A percentile compares a stretch with the other conserved stretches of the same genome.
phyloP scores from a whole-genome alignment of 1,139 yeast species.

The Cylindricascospora bacillispora region DNA sequence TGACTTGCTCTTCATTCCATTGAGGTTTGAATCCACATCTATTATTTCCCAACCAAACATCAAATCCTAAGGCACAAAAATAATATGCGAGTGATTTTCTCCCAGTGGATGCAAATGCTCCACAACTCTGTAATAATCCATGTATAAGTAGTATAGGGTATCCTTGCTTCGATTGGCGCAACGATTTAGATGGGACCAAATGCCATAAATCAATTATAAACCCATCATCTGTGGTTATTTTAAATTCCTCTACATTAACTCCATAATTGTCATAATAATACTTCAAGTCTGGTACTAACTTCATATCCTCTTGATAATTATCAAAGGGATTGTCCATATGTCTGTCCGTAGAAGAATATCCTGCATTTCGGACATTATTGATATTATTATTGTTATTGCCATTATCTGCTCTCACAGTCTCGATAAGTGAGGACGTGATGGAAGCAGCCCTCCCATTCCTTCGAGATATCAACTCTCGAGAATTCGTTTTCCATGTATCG shows the following conservation, averaged over 20 bases:
- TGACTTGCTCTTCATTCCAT: constrained; percentile 33
- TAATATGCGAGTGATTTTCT: constrained; percentile 59
- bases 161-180: constrained; percentile 31
- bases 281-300: constrained; percentile 37
- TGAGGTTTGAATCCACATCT: constrained; percentile 71
- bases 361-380: constrained; percentile 3
- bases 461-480: constrained; percentile 1
- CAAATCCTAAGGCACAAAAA: constrained; percentile 52
- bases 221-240: constrained; percentile 67
- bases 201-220: constrained; percentile 54
- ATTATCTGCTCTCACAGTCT: constrained; percentile 15
- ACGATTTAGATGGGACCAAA: constrained; percentile 26
- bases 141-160: constrained; percentile 68
- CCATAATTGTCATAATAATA: constrained; percentile 58
- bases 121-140: constrained; percentile 79
- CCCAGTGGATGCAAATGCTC: constrained; percentile 76
- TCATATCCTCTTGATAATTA: constrained; percentile 23
- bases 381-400: constrained; percentile 21
- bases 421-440: constrained; percentile 14
- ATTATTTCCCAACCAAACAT: constrained; percentile 91
- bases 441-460: constrained; percentile 1
- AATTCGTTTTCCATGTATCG: constrained; percentile 1
- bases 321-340: constrained; percentile 18
- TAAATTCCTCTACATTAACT: constrained; percentile 45
- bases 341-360: neutral